Percentiles rank a stretch among this genome's conserved stretches.
Evolutionary conservation across 805 yeast species (phyloP).

Genomic region (Pichia nakasei): DNA sequence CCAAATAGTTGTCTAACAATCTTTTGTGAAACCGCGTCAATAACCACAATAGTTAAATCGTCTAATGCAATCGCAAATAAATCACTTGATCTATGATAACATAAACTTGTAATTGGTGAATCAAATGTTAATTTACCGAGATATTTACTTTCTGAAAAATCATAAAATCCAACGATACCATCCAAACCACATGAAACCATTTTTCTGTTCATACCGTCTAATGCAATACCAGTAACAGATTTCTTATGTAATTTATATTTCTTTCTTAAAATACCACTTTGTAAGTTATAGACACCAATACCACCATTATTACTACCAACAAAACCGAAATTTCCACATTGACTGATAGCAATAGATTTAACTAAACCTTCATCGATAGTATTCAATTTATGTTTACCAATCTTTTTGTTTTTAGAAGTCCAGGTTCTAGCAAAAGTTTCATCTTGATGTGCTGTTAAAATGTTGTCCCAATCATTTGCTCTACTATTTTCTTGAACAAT

Average conservation of each 20-base stretch:
- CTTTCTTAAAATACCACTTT: constrained; percentile 78
- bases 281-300: constrained; percentile 79
- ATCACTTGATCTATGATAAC: constrained; percentile 76
- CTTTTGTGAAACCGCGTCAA: constrained; percentile 74
- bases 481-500: constrained; percentile 68
- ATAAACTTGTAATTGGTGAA: constrained; percentile 70
- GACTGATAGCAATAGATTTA: constrained; percentile 69
- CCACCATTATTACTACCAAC: constrained; percentile 86
- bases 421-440: constrained; percentile 84
- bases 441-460: constrained; percentile 80
- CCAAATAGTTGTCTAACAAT: constrained; percentile 86
- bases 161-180: constrained; percentile 80
- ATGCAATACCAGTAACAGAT: constrained; percentile 78
- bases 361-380: constrained; percentile 76
- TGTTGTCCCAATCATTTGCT: constrained; percentile 89
- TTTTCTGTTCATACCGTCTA: constrained; percentile 84
- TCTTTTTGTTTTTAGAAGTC: constrained; percentile 70
- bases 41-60: constrained; percentile 71
- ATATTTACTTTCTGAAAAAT: constrained; percentile 63
- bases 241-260: constrained; percentile 62
- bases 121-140: constrained; percentile 60
- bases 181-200: constrained; percentile 86
- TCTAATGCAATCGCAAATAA: constrained; percentile 80
- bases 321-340: constrained; percentile 91
- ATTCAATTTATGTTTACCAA: constrained; percentile 62